Percentiles rank a stretch among this genome's conserved stretches.
Evolutionary conservation across 352 stramenopile species (phyloP).

Genomic region (Phytophthora niederhauseri): DNA sequence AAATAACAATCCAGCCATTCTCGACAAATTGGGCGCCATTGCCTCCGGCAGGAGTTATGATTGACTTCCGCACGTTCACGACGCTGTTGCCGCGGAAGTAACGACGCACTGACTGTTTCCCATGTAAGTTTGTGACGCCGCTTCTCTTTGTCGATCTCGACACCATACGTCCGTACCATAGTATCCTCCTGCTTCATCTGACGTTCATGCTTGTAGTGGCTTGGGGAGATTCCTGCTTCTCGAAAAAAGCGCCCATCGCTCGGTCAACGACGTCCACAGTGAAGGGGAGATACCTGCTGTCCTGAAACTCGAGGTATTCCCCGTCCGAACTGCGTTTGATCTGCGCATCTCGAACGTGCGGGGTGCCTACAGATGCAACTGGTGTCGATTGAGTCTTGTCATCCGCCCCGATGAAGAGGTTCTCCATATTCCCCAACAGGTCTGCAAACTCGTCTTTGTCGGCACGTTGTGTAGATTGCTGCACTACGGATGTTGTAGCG

Average conservation of each 20-base stretch:
- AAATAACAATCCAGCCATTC: conserved; percentile 43
- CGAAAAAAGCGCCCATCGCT: not conserved
- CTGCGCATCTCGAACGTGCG: not conserved
- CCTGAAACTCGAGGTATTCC: not conserved
- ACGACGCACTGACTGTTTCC: not conserved
- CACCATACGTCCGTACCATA: not conserved
- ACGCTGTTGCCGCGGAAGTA: not conserved
- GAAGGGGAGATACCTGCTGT: not conserved
- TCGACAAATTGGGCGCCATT: conserved; percentile 41
- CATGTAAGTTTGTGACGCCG: not conserved
- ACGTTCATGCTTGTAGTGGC: not conserved
- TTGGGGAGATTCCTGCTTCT: not conserved
- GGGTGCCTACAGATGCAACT: not conserved
- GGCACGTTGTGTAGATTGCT: too few relatives aligned
- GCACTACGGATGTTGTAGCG: too few relatives aligned
- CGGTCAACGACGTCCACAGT: not conserved
- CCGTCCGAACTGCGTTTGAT: not conserved
- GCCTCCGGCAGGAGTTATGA: not conserved
- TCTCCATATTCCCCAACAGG: not conserved
- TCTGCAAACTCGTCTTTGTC: not conserved
- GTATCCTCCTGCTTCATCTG: not conserved
- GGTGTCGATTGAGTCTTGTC: not conserved
- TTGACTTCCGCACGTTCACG: not conserved
- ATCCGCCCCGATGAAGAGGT: not conserved
- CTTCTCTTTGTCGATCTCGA: not conserved